Percentiles rank a stretch among this genome's conserved stretches.
These are phyloP conservation scores for Zymoseptoria pseudotritici DNA, from an alignment of 2,329 filamentous ascomycete genomes.

Conservation along the genomic window DNA sequence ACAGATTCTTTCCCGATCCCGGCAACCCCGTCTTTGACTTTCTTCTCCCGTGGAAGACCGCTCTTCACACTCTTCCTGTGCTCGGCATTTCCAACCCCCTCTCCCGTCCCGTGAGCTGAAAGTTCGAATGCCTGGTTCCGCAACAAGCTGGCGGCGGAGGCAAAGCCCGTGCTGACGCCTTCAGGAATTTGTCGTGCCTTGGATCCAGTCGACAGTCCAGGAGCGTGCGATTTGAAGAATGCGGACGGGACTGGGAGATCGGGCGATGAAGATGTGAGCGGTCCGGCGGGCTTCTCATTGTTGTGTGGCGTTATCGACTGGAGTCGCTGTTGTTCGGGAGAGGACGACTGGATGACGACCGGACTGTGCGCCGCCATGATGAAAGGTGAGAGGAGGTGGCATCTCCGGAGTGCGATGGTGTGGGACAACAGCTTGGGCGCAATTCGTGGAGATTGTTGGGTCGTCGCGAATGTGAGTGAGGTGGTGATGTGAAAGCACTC, in stretches of 20 bases:
- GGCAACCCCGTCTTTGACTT: no score
- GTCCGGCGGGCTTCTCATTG: not conserved
- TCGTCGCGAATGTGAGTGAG: not conserved
- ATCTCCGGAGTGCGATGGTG: slow-evolving; percentile 5
- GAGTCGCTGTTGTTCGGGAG: slow-evolving; percentile 11
- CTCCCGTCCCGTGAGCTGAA: not conserved
- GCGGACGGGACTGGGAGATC: slow-evolving; percentile 12
- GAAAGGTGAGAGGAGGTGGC: slow-evolving; percentile 1
- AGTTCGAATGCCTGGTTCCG: not conserved
- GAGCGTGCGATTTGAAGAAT: slow-evolving; percentile 6
- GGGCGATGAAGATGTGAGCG: slow-evolving; percentile 13
- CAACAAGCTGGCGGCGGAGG: slow-evolving; percentile 8
- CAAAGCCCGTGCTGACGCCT: slow-evolving; percentile 11
- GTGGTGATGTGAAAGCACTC: not conserved
- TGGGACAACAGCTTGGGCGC: not conserved
- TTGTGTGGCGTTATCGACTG: slow-evolving; percentile 15
- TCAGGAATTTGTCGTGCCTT: slow-evolving; percentile 6
- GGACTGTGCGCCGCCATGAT: slow-evolving; percentile 19
- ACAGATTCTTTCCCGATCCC: not conserved
- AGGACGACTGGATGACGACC: slow-evolving; percentile 20
- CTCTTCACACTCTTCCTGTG: not conserved
- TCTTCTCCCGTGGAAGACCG: not conserved
- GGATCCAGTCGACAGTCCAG: slow-evolving; percentile 8
- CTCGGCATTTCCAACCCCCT: not conserved
- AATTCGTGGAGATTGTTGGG: not conserved